phyloP scores from a whole-genome alignment of 257 asterid species.

The Ajuga chamaepitys region DNA sequence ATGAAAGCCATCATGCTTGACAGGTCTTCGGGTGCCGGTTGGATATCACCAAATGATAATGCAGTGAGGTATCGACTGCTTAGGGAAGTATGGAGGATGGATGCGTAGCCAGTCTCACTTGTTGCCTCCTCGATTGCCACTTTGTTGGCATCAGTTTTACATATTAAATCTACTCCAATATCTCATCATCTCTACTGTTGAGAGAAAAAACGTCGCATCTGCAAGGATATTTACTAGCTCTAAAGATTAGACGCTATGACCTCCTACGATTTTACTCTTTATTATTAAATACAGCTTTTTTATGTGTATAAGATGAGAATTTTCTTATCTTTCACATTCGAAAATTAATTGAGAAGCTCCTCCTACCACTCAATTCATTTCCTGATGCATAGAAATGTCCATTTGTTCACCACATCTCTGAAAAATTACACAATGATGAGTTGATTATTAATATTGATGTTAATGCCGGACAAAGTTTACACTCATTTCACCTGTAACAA shows the following conservation, averaged over 20 bases:
- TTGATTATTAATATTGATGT: no score
- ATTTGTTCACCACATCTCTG: no score
- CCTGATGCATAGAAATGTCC: no score
- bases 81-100: slow-evolving; percentile 62
- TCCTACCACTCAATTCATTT: background rate
- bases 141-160: background rate
- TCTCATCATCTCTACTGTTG: background rate
- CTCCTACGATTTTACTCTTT: no score
- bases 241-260: no score
- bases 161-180: background rate
- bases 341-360: background rate
- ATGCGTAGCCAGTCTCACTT: slow-evolving; percentile 7
- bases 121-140: background rate
- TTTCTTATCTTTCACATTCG: background rate
- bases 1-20: slow-evolving; percentile 34
- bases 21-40: slow-evolving; percentile 18
- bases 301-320: no score
- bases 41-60: slow-evolving; percentile 25
- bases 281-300: no score
- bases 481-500: slow-evolving; percentile 15
- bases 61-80: slow-evolving; percentile 66
- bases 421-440: no score
- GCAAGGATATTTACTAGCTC: background rate
- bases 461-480: slow-evolving; percentile 20
- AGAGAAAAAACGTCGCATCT: no score